A percentile compares a stretch with the other conserved stretches of the same genome.
Evolutionary conservation across 306 rosid genomes (phyloP).

Genomic region (Quillaja saponaria): DNA sequence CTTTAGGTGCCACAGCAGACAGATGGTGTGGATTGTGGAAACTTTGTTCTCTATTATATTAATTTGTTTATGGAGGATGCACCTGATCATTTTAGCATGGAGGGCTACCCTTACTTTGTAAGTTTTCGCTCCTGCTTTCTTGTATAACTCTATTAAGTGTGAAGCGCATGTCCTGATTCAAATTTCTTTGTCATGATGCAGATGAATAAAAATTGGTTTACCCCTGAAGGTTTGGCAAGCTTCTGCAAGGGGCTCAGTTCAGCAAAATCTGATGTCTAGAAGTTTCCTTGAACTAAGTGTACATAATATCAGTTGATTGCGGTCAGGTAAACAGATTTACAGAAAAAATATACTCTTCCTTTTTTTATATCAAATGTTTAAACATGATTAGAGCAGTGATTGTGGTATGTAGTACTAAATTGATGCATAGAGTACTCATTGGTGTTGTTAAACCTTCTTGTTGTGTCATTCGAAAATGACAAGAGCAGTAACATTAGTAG

Average conservation of each 20-base stretch:
- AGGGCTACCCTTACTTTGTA: slow-evolving; percentile 72
- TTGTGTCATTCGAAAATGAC: too few relatives aligned
- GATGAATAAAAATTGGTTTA: slow-evolving; percentile 77
- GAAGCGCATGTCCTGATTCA: slow-evolving; percentile 8
- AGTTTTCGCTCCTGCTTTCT: slow-evolving; percentile 30
- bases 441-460: slow-evolving; percentile 1
- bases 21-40: slow-evolving; percentile 71
- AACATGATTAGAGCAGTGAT: too few relatives aligned
- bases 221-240: slow-evolving; percentile 39
- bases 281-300: slow-evolving; percentile 15
- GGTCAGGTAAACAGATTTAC: too few relatives aligned
- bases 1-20: slow-evolving; percentile 82
- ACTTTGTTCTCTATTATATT: slow-evolving; percentile 71
- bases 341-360: not conserved
- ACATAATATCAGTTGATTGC: slow-evolving; percentile 11
- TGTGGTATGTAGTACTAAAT: slow-evolving; percentile 16
- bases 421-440: not conserved
- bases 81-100: slow-evolving; percentile 57
- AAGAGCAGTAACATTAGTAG: not conserved
- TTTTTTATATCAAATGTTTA: too few relatives aligned
- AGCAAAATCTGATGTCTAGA: slow-evolving; percentile 22
- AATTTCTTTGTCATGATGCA: slow-evolving; percentile 44
- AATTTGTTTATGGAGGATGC: slow-evolving; percentile 56
- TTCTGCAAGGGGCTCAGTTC: slow-evolving; percentile 42
- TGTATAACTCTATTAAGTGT: slow-evolving; percentile 5